These are phyloP conservation scores for Hirsutella thompsonii DNA, from an alignment of 2,329 filamentous ascomycete species.

Conservation along the genomic window DNA sequence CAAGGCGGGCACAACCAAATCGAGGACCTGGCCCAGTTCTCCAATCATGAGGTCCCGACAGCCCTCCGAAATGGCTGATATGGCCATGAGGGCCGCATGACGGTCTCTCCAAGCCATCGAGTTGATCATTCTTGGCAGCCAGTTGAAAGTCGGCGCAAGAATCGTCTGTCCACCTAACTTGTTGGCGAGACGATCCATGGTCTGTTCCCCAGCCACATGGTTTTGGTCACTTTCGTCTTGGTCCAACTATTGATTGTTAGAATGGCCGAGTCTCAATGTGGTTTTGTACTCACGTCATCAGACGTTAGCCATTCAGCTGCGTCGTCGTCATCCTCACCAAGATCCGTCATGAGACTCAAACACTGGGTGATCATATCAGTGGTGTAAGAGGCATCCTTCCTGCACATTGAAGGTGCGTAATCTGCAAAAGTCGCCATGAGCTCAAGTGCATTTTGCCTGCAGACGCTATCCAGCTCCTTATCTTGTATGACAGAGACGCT, in stretches of 20 bases:
- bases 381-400: constrained; percentile 84
- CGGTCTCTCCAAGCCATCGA: constrained; percentile 90
- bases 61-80: constrained; percentile 95
- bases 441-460: constrained; percentile 88
- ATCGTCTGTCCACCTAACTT: constrained; percentile 93
- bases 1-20: constrained; percentile 85
- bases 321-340: constrained; percentile 89
- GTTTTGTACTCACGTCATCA: constrained; percentile 57
- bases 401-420: constrained; percentile 86
- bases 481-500: constrained; percentile 89
- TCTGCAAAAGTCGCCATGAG: constrained; percentile 98
- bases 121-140: constrained; percentile 95
- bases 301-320: constrained; percentile 85
- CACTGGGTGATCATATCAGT: constrained; percentile 98
- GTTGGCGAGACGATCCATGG: constrained; percentile 94
- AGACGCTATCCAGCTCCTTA: constrained; percentile 82
- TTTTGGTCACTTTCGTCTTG: constrained; percentile 94
- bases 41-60: constrained; percentile 93
- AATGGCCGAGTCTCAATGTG: constrained; percentile 7
- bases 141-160: constrained; percentile 84
- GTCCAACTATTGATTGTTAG: constrained; percentile 51
- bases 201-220: constrained; percentile 94
- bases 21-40: constrained; percentile 85
- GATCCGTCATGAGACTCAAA: constrained; percentile 93
- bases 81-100: constrained; percentile 95